Conservation (phyloP, 352 stramenopile species). For the Globisporangium solare region DNA sequence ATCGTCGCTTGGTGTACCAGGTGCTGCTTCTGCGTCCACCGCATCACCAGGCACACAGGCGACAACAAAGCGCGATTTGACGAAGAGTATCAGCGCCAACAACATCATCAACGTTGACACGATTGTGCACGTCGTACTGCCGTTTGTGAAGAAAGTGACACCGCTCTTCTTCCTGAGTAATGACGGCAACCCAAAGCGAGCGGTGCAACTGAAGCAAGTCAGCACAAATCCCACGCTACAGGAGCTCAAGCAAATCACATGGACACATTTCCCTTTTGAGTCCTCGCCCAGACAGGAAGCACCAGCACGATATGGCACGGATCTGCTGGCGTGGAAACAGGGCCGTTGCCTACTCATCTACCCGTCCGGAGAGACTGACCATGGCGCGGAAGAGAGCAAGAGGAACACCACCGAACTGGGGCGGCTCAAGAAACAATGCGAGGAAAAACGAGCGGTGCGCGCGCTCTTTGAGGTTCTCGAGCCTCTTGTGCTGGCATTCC, state of each 20-base stretch:
- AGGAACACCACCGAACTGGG: slow-evolving; percentile 2
- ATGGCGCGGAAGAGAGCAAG: slow-evolving; percentile 7
- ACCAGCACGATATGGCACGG: not conserved
- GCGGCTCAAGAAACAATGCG: not conserved
- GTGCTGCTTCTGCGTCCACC: not conserved
- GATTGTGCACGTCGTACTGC: slow-evolving; percentile 9
- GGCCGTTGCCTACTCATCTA: slow-evolving; percentile 33
- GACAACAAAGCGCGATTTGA: no score
- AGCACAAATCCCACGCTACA: not conserved
- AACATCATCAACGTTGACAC: slow-evolving; percentile 2
- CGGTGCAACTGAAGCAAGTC: not conserved
- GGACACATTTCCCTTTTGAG: slow-evolving; percentile 11
- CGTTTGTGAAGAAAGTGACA: slow-evolving; percentile 9
- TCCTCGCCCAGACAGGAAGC: not conserved
- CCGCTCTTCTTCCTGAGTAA: slow-evolving; percentile 12
- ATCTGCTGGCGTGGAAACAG: slow-evolving; percentile 25
- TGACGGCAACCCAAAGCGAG: not conserved
- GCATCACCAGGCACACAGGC: no score
- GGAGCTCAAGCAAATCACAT: slow-evolving; percentile 12
- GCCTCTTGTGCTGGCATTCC: slow-evolving; percentile 22
- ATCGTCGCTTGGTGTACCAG: slow-evolving; percentile 6
- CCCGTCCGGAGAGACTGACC: slow-evolving; percentile 8
- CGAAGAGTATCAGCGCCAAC: slow-evolving; percentile 9
- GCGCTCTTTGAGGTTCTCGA: slow-evolving; percentile 23
- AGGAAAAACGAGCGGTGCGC: slow-evolving; percentile 11